Evolutionary conservation across 306 rosid species (phyloP), one percentile per base, ranked within the genome.

Genomic region (Adenanthera pavonina): DNA sequence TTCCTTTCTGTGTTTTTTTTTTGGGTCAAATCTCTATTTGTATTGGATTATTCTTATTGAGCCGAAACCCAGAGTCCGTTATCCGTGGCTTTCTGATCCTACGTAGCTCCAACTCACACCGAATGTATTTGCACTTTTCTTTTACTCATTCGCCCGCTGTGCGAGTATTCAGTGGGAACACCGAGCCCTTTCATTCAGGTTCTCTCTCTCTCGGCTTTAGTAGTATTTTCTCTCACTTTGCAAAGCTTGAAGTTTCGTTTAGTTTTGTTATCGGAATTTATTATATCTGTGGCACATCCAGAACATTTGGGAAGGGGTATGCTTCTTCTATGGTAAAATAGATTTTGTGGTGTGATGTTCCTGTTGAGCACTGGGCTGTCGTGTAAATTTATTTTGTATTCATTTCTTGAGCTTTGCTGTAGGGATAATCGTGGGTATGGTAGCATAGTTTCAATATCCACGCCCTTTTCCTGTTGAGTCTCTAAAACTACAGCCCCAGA

Each of bases 151-250:
- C 7, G 0, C 67, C 3, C 17, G 6, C 17, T 30, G 38, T 25
- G 67, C 8, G 25, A 43, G 36, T 54, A 66, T 72, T 14, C 43
- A 69, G 89, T 83, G 83, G 87, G 64, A 34, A 62, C 78, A 8
- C 48, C 82, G 70, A 52, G 25, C 33, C 0, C 8, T 15, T 34
- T 30, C 8, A 72, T 66, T 76, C 87, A 76, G 87, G 85, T 83
- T 47, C 77, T 56, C 78, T 35, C 17, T 44, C 14, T 10, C 59
- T 12, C 35, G 36, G 79, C 72, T 25, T 0, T 6, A 10, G 13
- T 80, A 48, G 16, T 49, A 40, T 11, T 40, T 80, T 72, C 41
- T 15, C 43, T 52, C 7, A 6, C 2, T 20, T 34, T 43, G 25
- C 3, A 5, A 72, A 1, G 3, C 40, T 66, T 40, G n/a, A 12